These are phyloP conservation scores for Dryadomyces quercivorus DNA, from an alignment of 2,329 filamentous ascomycete species.

Conservation along the genomic window DNA sequence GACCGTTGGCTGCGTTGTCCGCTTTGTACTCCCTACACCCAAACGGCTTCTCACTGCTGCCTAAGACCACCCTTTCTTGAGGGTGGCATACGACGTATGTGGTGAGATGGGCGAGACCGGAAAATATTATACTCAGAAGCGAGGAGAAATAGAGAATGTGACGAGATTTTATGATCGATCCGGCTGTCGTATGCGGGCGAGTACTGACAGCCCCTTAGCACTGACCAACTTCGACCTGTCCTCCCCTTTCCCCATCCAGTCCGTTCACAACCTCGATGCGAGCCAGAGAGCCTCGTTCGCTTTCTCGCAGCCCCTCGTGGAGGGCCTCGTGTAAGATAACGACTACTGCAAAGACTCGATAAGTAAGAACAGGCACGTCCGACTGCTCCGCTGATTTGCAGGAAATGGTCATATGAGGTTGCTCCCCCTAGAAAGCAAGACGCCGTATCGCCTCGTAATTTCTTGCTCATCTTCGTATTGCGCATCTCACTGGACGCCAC, in stretches of 20 bases:
- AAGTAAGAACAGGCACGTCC: no score
- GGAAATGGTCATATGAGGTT: no score
- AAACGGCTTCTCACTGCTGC: background rate
- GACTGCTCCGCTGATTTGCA: no score
- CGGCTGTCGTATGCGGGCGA: slow-evolving; percentile 1
- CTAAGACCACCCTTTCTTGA: background rate
- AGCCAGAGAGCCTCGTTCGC: background rate
- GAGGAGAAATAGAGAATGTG: background rate
- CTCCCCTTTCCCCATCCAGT: background rate
- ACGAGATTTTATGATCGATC: slow-evolving; percentile 4
- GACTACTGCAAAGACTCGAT: no score
- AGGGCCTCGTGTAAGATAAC: no score
- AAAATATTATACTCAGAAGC: background rate
- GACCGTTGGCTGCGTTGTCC: background rate
- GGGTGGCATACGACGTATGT: background rate
- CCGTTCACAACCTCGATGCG: background rate
- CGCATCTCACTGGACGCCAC: background rate
- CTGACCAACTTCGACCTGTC: background rate
- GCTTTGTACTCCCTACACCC: background rate
- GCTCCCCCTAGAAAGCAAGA: background rate
- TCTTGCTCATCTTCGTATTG: background rate
- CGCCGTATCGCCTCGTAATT: background rate
- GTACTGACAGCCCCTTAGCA: background rate
- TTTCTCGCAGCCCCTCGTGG: no score
- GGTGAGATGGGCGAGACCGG: background rate